Base-by-base conservation (phyloP, 495 filamentous ascomycete genomes). In the Penicillium macrosclerotiorum region DNA sequence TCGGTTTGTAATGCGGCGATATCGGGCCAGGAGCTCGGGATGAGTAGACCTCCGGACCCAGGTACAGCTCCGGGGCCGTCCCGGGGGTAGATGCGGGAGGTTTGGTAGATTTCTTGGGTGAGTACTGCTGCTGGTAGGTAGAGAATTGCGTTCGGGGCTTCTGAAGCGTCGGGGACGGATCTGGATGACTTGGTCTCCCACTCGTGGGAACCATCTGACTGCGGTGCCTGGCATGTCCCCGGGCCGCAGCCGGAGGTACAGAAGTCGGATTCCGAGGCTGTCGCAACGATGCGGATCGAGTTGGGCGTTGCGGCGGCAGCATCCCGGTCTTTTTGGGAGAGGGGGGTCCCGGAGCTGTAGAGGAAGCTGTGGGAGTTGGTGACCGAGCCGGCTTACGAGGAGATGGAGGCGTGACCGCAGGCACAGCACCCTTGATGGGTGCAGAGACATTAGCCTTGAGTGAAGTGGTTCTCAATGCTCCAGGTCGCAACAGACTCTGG, bases 121-220 rank as follows among this genome's bases (percentile, higher is more conserved):
- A 81, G 59, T 78, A 85, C 47, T 84, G 79, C 55, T 88, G 82
- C 47, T 90, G 86, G 43, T 83, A 75, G 0, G 78, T 85, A 13
- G 75, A 77, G 56, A 88, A 87, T 26, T 76, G 71, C 12, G 81
- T 73, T 29, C 76, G 75, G 12, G 56, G 62, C 22, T 61, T 66
- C 14, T 67, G 52, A 11, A 53, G 47, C 7, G 51, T 48, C 5
- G 42, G 37, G n/a, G 54, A 24, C 2, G 54, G 32, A 7, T 57
- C 59, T 5, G 43, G 8, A 14, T 51, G 48, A 2, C 19, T 35
- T 11, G 51, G 53, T 22, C 49, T 59, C n/a, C 55, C 38, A 25
- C 32, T 52, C 29, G 54, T 25, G 3, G 52, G 39, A 0, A 60
- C 40, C 30, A 71, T 45, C 52, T 74, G 71, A 26, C 71, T 74